These are phyloP conservation scores for Yamadazyma dendronema DNA, from an alignment of 1,139 yeast genomes.

Conservation along the genomic window DNA sequence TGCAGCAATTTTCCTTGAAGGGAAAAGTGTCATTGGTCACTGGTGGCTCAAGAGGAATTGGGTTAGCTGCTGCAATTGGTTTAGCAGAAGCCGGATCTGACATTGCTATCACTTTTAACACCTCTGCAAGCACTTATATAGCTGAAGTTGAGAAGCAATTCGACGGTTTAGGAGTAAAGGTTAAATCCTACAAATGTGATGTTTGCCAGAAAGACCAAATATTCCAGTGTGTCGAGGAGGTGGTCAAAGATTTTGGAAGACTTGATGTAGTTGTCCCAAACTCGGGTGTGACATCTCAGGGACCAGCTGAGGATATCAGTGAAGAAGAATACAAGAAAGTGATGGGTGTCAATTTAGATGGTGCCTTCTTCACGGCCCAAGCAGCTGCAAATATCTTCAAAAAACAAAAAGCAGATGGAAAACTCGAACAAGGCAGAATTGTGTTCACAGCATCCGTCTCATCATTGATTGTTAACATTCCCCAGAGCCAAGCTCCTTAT, in stretches of 20 bases:
- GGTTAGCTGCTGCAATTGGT: constrained; percentile 30
- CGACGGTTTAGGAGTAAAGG: constrained; percentile 10
- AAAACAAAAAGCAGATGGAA: constrained; percentile 27
- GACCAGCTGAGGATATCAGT: constrained; percentile 14
- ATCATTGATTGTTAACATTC: constrained; percentile 47
- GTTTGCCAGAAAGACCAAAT: constrained; percentile 18
- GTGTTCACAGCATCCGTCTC: constrained; percentile 24
- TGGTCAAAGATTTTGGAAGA: constrained; percentile 26
- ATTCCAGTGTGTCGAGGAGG: constrained; percentile 12
- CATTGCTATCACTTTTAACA: constrained; percentile 21
- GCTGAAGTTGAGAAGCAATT: not conserved
- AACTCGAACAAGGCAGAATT: constrained; percentile 16
- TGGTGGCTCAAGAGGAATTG: constrained; percentile 32
- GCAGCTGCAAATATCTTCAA: constrained; percentile 47
- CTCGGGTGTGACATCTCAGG: constrained; percentile 47
- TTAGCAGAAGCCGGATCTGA: constrained; percentile 27
- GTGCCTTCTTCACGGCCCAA: constrained; percentile 29
- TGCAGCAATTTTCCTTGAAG: constrained; percentile 20
- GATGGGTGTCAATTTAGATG: constrained; percentile 44
- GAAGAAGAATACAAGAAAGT: constrained; percentile 20
- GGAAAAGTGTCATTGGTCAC: constrained; percentile 31
- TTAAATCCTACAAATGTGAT: constrained; percentile 17
- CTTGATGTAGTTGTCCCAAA: constrained; percentile 52
- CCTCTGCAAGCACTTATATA: constrained; percentile 11
- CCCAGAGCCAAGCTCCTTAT: constrained; percentile 52